Evolutionary conservation across 345 rosid species (phyloP), one percentile per base, ranked within the genome.

Genomic region (Orychophragmus violaceus): DNA sequence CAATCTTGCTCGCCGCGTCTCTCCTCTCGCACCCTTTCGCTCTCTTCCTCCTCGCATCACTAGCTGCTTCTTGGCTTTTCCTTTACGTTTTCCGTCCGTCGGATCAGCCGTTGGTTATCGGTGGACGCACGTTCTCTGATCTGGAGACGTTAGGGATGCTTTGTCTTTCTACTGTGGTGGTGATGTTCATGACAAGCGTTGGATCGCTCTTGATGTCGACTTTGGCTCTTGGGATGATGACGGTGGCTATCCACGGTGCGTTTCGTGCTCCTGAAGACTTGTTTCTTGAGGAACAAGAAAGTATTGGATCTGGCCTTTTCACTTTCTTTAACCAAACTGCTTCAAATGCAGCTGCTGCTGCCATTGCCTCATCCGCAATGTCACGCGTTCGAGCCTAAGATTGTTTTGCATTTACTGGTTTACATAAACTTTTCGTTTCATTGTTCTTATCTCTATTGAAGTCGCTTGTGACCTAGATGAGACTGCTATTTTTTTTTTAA

Each of bases 201-300:
- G 83, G 83, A 14, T 79, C 85, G 23, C 51, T 83, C 14, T 56
- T 83, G 36, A 68, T 83, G 39, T 75, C 72, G 9, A 78, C 83
- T 8, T 28, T 66, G 2, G 46, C 75, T 52, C 5, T 84, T 13
- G 85, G 84, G 60, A 3, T 57, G 6, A 78, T 57, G 75, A 74
- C 75, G 3, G 85, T 82, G 51, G 78, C 78, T 8, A 62, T 67
- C 4, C 83, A 83, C 35, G 87, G 83, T 0, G 80, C 80, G 19
- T 80, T 74, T 45, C 79, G 83, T 51, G 69, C 71, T 8, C 80
- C 83, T 1, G 85, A 83, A 61, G 87, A 81, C 70, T 54, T 83
- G 65, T 83, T 81, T 64, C 78, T 83, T 50, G 87, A 80, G 27
- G 85, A 83, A 19, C 80, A 79, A 51, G 84, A 79, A 65, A 25